Evolutionary conservation across 2,329 filamentous ascomycete species (phyloP).

Genomic region (Alternaria gansuensis): DNA sequence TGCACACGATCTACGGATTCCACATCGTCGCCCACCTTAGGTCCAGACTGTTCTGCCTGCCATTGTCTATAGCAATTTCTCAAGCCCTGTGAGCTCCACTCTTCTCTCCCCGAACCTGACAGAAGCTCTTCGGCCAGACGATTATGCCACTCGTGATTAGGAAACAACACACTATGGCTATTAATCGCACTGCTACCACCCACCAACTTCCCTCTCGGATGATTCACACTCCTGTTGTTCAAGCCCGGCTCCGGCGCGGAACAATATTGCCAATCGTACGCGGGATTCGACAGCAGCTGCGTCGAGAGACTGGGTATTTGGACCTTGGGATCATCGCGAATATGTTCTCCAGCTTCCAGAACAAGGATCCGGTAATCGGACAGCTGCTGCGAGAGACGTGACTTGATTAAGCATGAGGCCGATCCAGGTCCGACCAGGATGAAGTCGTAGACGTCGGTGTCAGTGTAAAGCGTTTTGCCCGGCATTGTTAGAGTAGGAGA

Average conservation of each 20-base stretch:
- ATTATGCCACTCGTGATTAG: slow-evolving; percentile 33
- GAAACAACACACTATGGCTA: slow-evolving; percentile 33
- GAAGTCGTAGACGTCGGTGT: slow-evolving; percentile 25
- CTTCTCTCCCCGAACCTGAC: slow-evolving; percentile 15
- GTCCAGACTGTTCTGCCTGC: slow-evolving; percentile 15
- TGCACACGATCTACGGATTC: slow-evolving; percentile 19
- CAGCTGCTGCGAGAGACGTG: slow-evolving; percentile 29
- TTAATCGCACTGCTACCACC: slow-evolving; percentile 35
- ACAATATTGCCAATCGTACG: slow-evolving; percentile 26
- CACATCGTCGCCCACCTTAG: slow-evolving; percentile 5
- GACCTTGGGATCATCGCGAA: slow-evolving; percentile 27
- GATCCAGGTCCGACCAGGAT: slow-evolving; percentile 30
- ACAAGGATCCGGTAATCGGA: slow-evolving; percentile 25
- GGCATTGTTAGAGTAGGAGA: slow-evolving; percentile 11
- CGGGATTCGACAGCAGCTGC: slow-evolving; percentile 19
- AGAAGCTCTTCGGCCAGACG: slow-evolving; percentile 27
- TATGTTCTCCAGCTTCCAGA: slow-evolving; percentile 30
- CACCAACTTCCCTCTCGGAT: slow-evolving; percentile 31
- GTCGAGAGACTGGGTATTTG: slow-evolving; percentile 24
- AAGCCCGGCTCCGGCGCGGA: slow-evolving; percentile 26
- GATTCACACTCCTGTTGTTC: slow-evolving; percentile 25
- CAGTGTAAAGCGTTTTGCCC: background rate
- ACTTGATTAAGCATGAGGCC: slow-evolving; percentile 30
- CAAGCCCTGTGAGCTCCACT: slow-evolving; percentile 26
- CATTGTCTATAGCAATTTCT: slow-evolving; percentile 27